Evolutionary conservation across 2,329 filamentous ascomycete species (phyloP).

Genomic region (Sordariomycetes sp.): DNA sequence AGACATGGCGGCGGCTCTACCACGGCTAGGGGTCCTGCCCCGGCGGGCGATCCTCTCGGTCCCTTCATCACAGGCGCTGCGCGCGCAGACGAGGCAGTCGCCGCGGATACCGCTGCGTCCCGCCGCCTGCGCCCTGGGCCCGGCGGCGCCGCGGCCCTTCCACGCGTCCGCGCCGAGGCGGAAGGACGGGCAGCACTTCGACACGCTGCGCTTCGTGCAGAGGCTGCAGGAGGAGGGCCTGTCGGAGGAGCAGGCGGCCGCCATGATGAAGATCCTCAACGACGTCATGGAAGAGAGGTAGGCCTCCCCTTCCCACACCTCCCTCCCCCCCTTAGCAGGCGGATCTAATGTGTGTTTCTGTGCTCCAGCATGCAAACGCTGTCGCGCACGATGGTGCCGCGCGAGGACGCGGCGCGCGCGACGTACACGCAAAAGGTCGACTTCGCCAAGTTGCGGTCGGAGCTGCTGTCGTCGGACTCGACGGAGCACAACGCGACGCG

Average conservation of each 20-base stretch:
- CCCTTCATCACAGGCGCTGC: not conserved
- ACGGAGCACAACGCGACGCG: slow-evolving; percentile 84
- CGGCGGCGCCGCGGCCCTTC: slow-evolving; percentile 38
- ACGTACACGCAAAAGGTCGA: slow-evolving; percentile 86
- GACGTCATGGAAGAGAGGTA: slow-evolving; percentile 94
- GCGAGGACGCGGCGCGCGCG: slow-evolving; percentile 80
- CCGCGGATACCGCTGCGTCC: not conserved
- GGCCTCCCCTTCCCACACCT: not conserved
- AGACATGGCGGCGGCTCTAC: slow-evolving; percentile 8
- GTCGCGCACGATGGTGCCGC: slow-evolving; percentile 93
- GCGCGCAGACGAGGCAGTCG: not conserved
- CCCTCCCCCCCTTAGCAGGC: not conserved
- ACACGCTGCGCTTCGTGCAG: slow-evolving; percentile 95
- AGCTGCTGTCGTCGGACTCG: slow-evolving; percentile 83
- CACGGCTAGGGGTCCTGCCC: slow-evolving; percentile 1
- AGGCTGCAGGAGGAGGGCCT: slow-evolving; percentile 83
- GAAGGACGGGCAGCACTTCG: slow-evolving; percentile 76
- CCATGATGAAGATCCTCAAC: slow-evolving; percentile 97
- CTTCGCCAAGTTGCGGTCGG: slow-evolving; percentile 91
- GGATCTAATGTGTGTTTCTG: not conserved
- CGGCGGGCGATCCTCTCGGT: not conserved
- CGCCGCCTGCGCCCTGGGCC: slow-evolving; percentile 5
- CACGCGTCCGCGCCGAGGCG: slow-evolving; percentile 50
- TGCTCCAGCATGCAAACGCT: slow-evolving; percentile 79
- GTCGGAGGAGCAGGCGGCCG: slow-evolving; percentile 86